phyloP scores from a whole-genome alignment of 2,329 filamentous ascomycete species.

The Coniochaeta sp. region DNA sequence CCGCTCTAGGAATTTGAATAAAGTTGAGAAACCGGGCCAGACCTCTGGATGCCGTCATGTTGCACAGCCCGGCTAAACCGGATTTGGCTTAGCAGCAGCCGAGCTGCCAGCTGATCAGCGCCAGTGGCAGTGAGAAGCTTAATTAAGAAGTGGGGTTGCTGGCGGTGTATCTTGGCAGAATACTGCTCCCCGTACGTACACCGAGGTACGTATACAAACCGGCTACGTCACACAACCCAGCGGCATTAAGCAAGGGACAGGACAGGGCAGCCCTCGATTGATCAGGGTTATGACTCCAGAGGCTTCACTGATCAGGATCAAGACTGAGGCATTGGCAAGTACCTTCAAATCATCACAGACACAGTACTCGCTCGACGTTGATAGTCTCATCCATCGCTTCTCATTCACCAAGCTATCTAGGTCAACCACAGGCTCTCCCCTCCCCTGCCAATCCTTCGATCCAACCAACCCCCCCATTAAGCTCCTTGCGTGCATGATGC shows the following conservation, averaged over 20 bases:
- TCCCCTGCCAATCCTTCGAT: background rate
- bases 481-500: background rate
- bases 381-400: background rate
- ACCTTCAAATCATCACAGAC: background rate
- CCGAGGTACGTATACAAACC: too few relatives aligned
- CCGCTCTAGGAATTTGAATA: background rate
- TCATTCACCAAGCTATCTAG: background rate
- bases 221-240: background rate
- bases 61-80: background rate
- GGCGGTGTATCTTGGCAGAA: background rate
- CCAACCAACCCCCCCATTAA: background rate
- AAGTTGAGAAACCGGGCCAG: background rate
- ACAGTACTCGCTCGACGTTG: background rate
- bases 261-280: too few relatives aligned
- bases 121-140: background rate
- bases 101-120: background rate
- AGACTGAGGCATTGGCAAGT: background rate
- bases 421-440: background rate
- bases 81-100: background rate
- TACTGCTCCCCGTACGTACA: too few relatives aligned
- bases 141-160: background rate
- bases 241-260: too few relatives aligned
- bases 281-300: too few relatives aligned
- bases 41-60: slow-evolving; percentile 1
- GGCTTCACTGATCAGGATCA: background rate